Base-by-base conservation (phyloP, 2,329 filamentous ascomycete species). In the Xylariaceae sp. region DNA sequence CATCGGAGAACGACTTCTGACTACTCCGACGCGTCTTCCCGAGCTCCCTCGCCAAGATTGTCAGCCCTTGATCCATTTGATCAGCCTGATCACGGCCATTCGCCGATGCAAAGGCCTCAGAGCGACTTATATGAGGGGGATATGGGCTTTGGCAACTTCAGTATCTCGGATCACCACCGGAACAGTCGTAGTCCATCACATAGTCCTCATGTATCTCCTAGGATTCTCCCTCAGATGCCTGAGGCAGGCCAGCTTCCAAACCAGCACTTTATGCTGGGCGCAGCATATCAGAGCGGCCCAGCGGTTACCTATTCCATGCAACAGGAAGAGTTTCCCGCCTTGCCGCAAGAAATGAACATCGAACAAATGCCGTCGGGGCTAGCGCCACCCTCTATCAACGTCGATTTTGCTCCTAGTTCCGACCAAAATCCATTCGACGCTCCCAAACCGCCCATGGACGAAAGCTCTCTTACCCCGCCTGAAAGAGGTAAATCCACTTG, bases 381-480 rank as follows among this genome's bases (percentile, higher is more conserved):
- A 17, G 88, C 88, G 2, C 90, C 92, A n/a, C 92, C 92, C 0
- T 90, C 92, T 55, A 97, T 97, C 74, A 96, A 94, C 71, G 94
- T 97, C 67, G 90, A 96, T 71, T 92, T 90, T 73, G 92, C 92
- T 13, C 92, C 92, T 23, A 87, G 87, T 7, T 84, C 88, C 55
- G 78, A 82, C 59, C 84, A 84, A 68, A 82, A 80, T 56, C 85
- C 80, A 66, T 88, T 89, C 70, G 88, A 88, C 63, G 82, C 83
- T 34, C 78, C 82, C 17, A 90, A 89, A 69, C 75, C 81, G 35
- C 79, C 80, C n/a, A 77, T 86, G 65, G 85, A 90, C 65, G 82
- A 87, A 64, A 90, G 95, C 72, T 91, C 92, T 3, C 76, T 97
- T 62, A 94, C 88, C 54, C 92, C 92, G 0, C 93, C 93, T 10